These are phyloP conservation scores for Apiotrichum laibachii DNA, from an alignment of 1,284 basidiomycete genomes.

Conservation along the genomic window DNA sequence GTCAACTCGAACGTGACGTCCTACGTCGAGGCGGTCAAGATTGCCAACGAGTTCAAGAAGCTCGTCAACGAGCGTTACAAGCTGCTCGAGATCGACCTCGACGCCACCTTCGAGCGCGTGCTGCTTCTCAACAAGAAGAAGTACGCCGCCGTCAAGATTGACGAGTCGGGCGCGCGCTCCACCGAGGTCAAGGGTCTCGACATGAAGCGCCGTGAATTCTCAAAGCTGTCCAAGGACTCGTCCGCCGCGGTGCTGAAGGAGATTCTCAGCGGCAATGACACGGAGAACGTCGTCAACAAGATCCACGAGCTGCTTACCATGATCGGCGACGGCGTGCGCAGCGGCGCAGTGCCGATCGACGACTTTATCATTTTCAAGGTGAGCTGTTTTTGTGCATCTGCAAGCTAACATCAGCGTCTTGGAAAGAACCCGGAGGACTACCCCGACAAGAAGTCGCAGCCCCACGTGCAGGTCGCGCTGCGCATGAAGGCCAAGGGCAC, in stretches of 20 bases:
- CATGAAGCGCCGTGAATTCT: slow-evolving; percentile 98
- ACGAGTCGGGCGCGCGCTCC: slow-evolving; percentile 68
- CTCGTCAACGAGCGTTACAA: slow-evolving; percentile 94
- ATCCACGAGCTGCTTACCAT: slow-evolving; percentile 88
- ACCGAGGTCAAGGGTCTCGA: slow-evolving; percentile 96
- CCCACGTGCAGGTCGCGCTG: slow-evolving; percentile 94
- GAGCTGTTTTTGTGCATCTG: slow-evolving; percentile 8
- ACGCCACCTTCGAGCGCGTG: slow-evolving; percentile 89
- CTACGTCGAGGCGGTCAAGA: slow-evolving; percentile 81
- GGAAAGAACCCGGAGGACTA: slow-evolving; percentile 96
- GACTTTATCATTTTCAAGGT: slow-evolving; percentile 95
- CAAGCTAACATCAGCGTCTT: slow-evolving; percentile 61
- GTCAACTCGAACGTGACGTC: slow-evolving; percentile 94
- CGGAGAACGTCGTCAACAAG: slow-evolving; percentile 82
- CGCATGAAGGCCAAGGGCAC: slow-evolving; percentile 83
- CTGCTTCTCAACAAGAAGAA: slow-evolving; percentile 98
- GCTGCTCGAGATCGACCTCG: slow-evolving; percentile 94
- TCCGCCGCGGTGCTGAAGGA: slow-evolving; percentile 86
- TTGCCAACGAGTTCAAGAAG: slow-evolving; percentile 89
- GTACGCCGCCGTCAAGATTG: slow-evolving; percentile 94
- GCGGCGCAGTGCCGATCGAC: slow-evolving; percentile 74
- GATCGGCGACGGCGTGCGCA: slow-evolving; percentile 72
- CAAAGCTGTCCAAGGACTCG: slow-evolving; percentile 82
- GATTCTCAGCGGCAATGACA: slow-evolving; percentile 85
- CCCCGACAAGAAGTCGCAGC: slow-evolving; percentile 89